phyloP scores from a whole-genome alignment of 208 protist species.

The Trypanosomatidae sp. region DNA sequence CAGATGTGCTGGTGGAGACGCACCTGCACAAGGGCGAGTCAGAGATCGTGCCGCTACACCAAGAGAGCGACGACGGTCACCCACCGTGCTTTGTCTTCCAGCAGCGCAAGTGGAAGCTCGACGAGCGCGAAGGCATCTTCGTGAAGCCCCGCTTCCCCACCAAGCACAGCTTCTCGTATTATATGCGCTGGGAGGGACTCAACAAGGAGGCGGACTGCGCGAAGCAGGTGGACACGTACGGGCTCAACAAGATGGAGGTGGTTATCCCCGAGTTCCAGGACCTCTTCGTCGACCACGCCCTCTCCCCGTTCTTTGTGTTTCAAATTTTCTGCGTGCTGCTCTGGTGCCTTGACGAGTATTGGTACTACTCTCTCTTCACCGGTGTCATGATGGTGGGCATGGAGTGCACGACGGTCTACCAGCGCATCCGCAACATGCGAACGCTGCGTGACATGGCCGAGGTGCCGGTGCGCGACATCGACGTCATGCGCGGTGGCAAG shows the following conservation, averaged over 20 bases:
- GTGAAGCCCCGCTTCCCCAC: conserved; percentile 87
- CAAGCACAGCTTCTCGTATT: conserved; percentile 75
- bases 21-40: conserved; percentile 81
- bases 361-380: conserved; percentile 98
- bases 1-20: conserved; percentile 77
- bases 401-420: conserved; percentile 95
- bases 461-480: conserved; percentile 81
- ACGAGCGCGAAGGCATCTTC: conserved; percentile 55
- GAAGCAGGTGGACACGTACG: conserved; percentile 73
- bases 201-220: conserved; percentile 41
- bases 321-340: conserved; percentile 97
- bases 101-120: conserved; percentile 91
- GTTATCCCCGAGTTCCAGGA: conserved; percentile 95
- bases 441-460: conserved; percentile 93
- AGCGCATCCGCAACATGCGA: conserved; percentile 93
- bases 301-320: conserved; percentile 99
- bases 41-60: conserved; percentile 79
- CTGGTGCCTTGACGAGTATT: conserved; percentile 98
- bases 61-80: conserved; percentile 51
- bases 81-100: conserved; percentile 87
- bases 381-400: conserved; percentile 97
- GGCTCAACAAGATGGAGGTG: conserved; percentile 92
- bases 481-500: conserved; percentile 73
- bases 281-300: conserved; percentile 96
- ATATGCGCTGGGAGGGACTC: conserved; percentile 73